Base-by-base conservation (phyloP, 192 early-diverging fungal genomes). In the Backusella australiensis region DNA sequence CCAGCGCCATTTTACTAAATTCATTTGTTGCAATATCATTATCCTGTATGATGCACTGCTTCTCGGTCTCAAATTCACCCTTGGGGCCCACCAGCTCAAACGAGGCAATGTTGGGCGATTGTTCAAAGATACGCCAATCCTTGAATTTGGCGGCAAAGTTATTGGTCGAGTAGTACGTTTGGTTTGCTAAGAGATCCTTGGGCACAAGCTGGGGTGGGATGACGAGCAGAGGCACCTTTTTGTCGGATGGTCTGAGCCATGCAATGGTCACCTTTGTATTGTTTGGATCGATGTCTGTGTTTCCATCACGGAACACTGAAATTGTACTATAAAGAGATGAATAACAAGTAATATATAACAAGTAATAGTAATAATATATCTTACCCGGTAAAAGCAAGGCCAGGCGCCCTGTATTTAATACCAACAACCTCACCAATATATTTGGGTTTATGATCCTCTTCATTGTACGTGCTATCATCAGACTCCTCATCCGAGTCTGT, bases 191-290 rank as follows among this genome's bases (percentile, higher is more conserved):
- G 69, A 92, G 90, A 69, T 94, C 91, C 0, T n/a, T 29, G 0
- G 92, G 91, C 1, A 83, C 86, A 39, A 89, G 75, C 56, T 88
- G 85, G 12, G 87, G 83, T 11, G 90, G 89, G 66, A 96, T 86
- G 8, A 87, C 84, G n/a, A 94, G 84, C 15, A 91, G 83, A 6
- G 94, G 93, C 1, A 89, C 84, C 9, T 93, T 88, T 71, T 90
- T 89, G 80, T 96, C 93, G 3, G 84, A 87, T 77, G 94, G 93
- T 79, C 89, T 89, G 82, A 96, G 93, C 93, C 93, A 96, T 21
- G 88, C 81, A 15, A 83, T 78, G n/a, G 82, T 49, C 46, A 49
- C 6, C 19, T 76, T 21, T 81, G 81, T 41, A 7, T 44, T 42
- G 14, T 75, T 34, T 75, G 71, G 15, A 39, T 46, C 29, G 52